A percentile compares a stretch with the other conserved stretches of the same genome.
Evolutionary conservation across 2,329 filamentous ascomycete species (phyloP).

Genomic region (Fusarium musae): DNA sequence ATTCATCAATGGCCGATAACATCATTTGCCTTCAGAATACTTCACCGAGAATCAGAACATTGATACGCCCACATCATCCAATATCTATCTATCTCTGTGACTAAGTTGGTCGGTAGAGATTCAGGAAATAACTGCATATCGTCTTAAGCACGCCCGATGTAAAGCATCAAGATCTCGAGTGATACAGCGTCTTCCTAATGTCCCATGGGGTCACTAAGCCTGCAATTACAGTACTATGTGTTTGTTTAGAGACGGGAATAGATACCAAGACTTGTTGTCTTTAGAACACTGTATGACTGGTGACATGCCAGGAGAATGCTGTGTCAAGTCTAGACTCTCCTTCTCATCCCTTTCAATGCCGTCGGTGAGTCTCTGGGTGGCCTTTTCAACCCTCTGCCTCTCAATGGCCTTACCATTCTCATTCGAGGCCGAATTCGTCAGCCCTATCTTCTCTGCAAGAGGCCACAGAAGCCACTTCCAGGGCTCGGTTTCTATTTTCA

Average conservation of each 20-base stretch:
- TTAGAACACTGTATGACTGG: neutral
- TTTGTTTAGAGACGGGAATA: neutral
- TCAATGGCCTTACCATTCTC: neutral
- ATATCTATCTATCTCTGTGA: neutral
- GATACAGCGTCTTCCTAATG: neutral
- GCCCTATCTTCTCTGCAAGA: neutral
- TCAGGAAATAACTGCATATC: neutral
- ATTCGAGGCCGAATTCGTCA: neutral
- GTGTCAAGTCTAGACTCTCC: slow-evolving; percentile 25
- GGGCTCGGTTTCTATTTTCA: neutral
- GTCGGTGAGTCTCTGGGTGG: slow-evolving; percentile 3
- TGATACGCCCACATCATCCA: neutral
- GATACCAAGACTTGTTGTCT: neutral
- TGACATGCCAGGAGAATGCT: slow-evolving; percentile 20
- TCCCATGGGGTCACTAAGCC: neutral
- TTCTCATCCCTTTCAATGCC: slow-evolving; percentile 24
- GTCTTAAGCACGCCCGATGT: neutral
- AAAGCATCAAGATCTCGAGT: neutral
- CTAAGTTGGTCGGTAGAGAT: neutral
- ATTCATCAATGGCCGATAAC: neutral
- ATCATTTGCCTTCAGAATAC: neutral
- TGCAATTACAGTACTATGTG: neutral
- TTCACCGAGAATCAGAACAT: neutral
- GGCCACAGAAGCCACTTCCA: neutral
- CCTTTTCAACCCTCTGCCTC: neutral